Base-by-base conservation (phyloP, 352 stramenopile species). In the Phytophthora pini region DNA sequence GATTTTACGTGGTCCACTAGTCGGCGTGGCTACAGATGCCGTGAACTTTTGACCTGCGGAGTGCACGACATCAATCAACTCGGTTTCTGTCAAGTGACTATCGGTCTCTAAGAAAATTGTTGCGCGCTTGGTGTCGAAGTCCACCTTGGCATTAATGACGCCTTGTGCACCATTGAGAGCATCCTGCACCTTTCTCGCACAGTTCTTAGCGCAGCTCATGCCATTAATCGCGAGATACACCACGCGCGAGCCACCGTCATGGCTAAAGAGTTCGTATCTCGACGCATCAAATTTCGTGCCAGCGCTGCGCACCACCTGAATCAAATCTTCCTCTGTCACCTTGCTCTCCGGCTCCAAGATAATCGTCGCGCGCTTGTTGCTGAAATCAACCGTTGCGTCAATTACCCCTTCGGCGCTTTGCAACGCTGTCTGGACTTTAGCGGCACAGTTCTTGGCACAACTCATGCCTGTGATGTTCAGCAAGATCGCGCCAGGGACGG, bases 131-230 rank as follows among this genome's bases (percentile, higher is more conserved):
- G 76, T 85, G 15, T 77, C 58, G 52, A 94, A 94, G 63, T 94
- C 83, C 26, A 96, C 86, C 27, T 84, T 90, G 24, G 87, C 88
- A 24, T 72, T 90, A 26, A 91, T 83, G n/a, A 96, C 88, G 11
- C 88, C 88, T 7, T 71, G 58, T 0, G 73, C 70, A 15, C 72
- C 69, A 47, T 70, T 87, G n/a, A 96, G 52, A n/a, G 83, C 83
- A 9, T 63, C 44, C 46, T 96, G 78, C 5, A 96, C 80, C 57
- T 93, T 96, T 11, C 72, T 72, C 3, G 80, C 85, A 27, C 87
- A 95, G 53, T 92, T 95, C 39, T 72, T 76, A 0, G 79, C 78
- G 29, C 87, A 95, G 43, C 82, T 92, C 87, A 95, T 95, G 27
- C 87, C 85, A 4, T 90, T 52, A 4, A 94, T 70, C 27, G 75